Evolutionary conservation across 345 rosid species (phyloP).

Genomic region (Melaleuca alternifolia): DNA sequence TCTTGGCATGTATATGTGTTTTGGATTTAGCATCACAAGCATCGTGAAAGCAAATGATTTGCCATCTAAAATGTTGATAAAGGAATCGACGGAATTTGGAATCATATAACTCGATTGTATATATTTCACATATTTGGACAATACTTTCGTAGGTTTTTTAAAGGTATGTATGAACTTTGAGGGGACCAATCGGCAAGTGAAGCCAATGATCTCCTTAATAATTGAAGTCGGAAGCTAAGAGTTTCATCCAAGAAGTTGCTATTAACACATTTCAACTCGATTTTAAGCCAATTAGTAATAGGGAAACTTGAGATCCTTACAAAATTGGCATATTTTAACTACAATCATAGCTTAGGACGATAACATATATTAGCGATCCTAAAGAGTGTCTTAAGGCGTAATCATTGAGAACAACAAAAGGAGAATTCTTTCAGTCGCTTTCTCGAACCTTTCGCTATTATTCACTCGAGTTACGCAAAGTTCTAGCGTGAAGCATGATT

Average conservation of each 20-base stretch:
- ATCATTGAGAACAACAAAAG: background rate
- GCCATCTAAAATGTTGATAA: background rate
- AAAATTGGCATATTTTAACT: background rate
- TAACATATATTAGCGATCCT: background rate
- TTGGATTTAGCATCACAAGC: background rate
- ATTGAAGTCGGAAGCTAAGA: background rate
- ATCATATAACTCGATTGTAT: background rate
- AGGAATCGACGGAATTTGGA: background rate
- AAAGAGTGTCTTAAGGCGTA: background rate
- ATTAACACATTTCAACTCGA: background rate
- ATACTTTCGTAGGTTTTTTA: background rate
- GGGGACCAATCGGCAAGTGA: background rate
- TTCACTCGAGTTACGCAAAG: background rate
- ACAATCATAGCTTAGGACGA: background rate
- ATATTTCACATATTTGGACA: background rate
- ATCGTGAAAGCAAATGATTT: background rate
- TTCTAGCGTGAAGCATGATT: background rate
- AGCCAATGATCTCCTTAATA: background rate
- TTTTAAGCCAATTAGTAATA: background rate
- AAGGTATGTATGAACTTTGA: background rate
- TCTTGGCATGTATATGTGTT: background rate
- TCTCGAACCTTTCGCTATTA: background rate
- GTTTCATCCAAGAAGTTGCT: background rate
- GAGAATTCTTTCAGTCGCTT: background rate
- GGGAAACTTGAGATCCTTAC: background rate